These are phyloP conservation scores for Medicago ruthenica DNA, from an alignment of 306 rosid genomes.

Conservation along the genomic window DNA sequence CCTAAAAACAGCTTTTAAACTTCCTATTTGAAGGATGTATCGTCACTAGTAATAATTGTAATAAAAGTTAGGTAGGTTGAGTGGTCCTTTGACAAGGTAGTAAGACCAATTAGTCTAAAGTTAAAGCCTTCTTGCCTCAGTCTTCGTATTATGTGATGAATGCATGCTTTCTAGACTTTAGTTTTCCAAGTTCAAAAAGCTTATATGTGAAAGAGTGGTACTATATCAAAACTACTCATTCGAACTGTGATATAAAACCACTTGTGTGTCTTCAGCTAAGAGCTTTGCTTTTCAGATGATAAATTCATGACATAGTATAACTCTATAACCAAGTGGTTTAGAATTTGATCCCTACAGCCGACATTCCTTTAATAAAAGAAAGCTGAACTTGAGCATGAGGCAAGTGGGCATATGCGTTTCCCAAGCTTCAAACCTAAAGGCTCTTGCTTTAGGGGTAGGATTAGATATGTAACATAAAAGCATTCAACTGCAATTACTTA, in stretches of 20 bases:
- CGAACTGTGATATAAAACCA: neutral
- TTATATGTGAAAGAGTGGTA: no score
- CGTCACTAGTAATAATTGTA: conserved; percentile 4
- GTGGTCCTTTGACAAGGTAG: conserved; percentile 25
- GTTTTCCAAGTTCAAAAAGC: no score
- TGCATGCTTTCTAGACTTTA: neutral
- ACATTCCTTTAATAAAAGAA: neutral
- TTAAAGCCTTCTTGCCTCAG: neutral
- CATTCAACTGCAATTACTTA: neutral
- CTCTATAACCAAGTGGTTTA: conserved; percentile 11
- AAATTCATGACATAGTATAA: neutral
- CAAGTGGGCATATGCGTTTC: neutral
- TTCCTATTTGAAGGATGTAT: neutral
- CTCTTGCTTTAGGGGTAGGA: neutral
- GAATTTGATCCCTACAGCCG: neutral
- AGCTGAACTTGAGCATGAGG: neutral
- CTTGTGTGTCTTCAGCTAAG: neutral
- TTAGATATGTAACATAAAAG: neutral
- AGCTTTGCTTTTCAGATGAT: neutral
- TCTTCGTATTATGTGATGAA: conserved; percentile 23
- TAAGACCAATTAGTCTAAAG: conserved; percentile 18
- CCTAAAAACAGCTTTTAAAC: neutral
- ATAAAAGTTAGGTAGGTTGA: neutral
- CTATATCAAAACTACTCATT: neutral
- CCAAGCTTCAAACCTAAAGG: no score